Conservation (phyloP, 2,329 filamentous ascomycete species). For the Hymenoscyphus salicellus region DNA sequence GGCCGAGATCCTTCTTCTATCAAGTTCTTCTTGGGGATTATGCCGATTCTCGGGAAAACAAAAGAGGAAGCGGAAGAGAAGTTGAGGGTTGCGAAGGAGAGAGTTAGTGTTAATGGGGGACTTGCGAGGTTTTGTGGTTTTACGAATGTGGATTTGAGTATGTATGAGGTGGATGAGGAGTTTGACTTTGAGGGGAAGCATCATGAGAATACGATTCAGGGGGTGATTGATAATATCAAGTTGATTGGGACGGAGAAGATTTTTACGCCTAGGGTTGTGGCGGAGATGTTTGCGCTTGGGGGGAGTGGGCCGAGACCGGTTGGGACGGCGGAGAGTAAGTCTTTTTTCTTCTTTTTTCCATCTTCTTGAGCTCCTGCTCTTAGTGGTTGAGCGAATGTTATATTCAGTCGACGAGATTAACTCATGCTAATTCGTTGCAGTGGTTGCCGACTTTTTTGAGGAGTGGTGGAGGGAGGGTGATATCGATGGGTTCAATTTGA, state of each 20-base stretch:
- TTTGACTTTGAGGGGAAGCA: constrained; percentile 11
- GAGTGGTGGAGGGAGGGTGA: constrained; percentile 2
- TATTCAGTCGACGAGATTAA: no score
- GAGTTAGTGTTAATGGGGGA: no score
- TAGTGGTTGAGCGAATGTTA: no score
- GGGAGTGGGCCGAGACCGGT: no score
- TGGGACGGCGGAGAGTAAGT: no score
- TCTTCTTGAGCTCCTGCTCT: no score
- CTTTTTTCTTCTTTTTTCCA: no score
- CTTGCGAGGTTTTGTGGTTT: constrained; percentile 56
- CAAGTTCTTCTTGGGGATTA: constrained; percentile 65
- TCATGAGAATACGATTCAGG: constrained; percentile 15
- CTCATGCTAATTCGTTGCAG: no score
- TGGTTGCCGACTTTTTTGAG: no score
- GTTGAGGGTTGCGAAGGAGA: constrained; percentile 33
- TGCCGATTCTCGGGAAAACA: constrained; percentile 62
- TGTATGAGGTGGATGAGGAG: constrained; percentile 1
- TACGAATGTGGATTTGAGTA: constrained; percentile 60
- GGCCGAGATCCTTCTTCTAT: constrained; percentile 57
- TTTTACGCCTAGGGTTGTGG: no score
- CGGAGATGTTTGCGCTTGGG: no score
- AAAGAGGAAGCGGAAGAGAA: constrained; percentile 64
- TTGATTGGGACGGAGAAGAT: no score
- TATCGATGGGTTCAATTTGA: constrained; percentile 13
- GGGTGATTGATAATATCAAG: not conserved